A percentile compares a stretch with the other conserved stretches of the same genome.
phyloP scores from a whole-genome alignment of 768 basidiomycete species.

The Collybia sp. region DNA sequence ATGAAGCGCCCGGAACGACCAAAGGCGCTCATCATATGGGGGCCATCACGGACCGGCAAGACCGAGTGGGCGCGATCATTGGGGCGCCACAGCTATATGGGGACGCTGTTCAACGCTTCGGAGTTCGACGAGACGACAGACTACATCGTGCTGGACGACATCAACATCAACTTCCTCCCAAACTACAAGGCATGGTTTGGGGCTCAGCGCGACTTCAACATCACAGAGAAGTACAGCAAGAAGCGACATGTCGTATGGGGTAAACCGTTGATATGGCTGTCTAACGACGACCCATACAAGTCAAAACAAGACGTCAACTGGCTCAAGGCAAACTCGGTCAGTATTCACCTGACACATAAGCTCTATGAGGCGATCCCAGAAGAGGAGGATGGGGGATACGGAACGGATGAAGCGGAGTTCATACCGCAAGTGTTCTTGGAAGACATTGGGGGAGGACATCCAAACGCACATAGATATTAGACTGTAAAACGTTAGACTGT shows the following conservation, averaged over 20 bases:
- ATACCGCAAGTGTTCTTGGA: not conserved
- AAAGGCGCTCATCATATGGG: not conserved
- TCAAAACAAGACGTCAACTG: not conserved
- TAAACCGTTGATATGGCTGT: not conserved
- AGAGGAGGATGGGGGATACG: not conserved
- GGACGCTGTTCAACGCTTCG: not conserved
- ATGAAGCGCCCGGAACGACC: not conserved
- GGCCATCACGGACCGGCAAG: not conserved
- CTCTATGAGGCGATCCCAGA: not conserved
- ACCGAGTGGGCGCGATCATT: not conserved
- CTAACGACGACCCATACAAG: not conserved
- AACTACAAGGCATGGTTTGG: not conserved
- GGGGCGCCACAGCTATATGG: not conserved
- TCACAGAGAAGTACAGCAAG: not conserved
- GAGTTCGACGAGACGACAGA: not conserved
- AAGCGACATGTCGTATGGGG: not conserved
- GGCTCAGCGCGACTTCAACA: not conserved
- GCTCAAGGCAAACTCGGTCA: not conserved
- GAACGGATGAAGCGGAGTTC: not conserved
- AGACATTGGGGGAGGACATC: not conserved
- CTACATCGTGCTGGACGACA: not conserved
- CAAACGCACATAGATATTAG: not conserved
- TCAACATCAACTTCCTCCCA: not conserved
- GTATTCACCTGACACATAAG: not conserved
- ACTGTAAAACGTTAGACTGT: not conserved